Base-by-base conservation (phyloP, 2,329 filamentous ascomycete species). In the Verticillium klebahnii region DNA sequence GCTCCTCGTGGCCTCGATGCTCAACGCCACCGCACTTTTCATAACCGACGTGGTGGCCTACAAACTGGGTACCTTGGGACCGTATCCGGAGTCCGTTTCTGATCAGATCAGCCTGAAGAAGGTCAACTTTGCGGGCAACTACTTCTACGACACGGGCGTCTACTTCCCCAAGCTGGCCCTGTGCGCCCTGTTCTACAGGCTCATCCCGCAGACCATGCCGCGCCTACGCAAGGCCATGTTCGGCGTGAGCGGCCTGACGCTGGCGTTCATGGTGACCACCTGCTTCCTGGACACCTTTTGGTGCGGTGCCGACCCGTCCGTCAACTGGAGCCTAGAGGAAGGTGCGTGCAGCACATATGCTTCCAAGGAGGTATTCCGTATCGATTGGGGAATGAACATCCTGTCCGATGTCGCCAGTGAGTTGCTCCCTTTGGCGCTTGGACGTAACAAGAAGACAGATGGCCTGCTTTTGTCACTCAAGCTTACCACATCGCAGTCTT, bases 71-170 rank as follows among this genome's bases (percentile, higher is more conserved):
- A 71, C 68, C 1, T 69, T 72, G 70, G 66, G 70, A 29, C 40
- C 62, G 4, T 56, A 29, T 23, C 52, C 31, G 15, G 39, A 31
- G 36, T 12, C 57, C 2, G 32, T 56, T 0, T 60, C 62, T 11
- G 65, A 67, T 1, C 64, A 66, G 56, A 66, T 72, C n/a, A 40
- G 57, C 1, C 56, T 70, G 37, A 67, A 65, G 63, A 72, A 72
- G 62, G 62, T 72, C 2, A 36, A 69, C 0, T 72, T 72, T 61
- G 69, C 70, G 3, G 70, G 70, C 5, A 72, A 72, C 61, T 72
- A 72, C 56, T 71, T 72, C 12, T 72, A 72, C 63, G 70, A 72
- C 29, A 72, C 70, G 2, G 70, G 70, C 5, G 61, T 72, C 9
- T 72, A 72, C 50, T 61, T 72, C 2, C 71, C 70, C 2, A 72